A percentile compares a stretch with the other conserved stretches of the same genome.
phyloP scores from a whole-genome alignment of 2,329 filamentous ascomycete genomes.

The Fusarium hostae region DNA sequence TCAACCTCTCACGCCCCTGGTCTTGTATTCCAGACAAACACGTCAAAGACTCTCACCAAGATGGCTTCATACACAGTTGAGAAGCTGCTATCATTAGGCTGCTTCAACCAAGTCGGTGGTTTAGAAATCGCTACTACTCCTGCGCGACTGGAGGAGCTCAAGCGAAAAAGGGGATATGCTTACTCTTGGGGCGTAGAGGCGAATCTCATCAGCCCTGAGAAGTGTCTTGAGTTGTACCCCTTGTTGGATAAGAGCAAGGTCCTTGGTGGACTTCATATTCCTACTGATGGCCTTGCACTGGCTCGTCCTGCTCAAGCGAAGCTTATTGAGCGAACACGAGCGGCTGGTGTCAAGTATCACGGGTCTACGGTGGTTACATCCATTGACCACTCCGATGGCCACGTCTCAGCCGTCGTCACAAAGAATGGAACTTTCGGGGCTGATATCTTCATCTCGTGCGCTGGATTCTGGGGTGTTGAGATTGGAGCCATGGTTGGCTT shows the following conservation, averaged over 20 bases:
- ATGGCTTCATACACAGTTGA: constrained; percentile 71
- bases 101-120: constrained; percentile 72
- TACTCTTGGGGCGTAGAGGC: constrained; percentile 70
- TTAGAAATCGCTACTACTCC: constrained; percentile 71
- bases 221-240: constrained; percentile 66
- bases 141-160: constrained; percentile 68
- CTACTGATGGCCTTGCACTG: constrained; percentile 69
- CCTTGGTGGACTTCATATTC: constrained; percentile 69
- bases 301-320: constrained; percentile 71
- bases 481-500: constrained; percentile 70
- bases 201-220: constrained; percentile 60
- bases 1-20: constrained; percentile 74
- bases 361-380: constrained; percentile 67
- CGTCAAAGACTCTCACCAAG: constrained; percentile 66
- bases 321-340: constrained; percentile 66
- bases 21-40: constrained; percentile 71
- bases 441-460: constrained; percentile 71
- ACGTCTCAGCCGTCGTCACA: constrained; percentile 67
- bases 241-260: constrained; percentile 63
- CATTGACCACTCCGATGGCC: constrained; percentile 60
- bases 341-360: constrained; percentile 68
- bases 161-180: constrained; percentile 70
- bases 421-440: constrained; percentile 61
- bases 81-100: constrained; percentile 67
- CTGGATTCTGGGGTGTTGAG: constrained; percentile 74